Percentiles rank a stretch among this genome's conserved stretches.
Conservation (phyloP, 345 rosid species). For the Kernera saxatilis region DNA sequence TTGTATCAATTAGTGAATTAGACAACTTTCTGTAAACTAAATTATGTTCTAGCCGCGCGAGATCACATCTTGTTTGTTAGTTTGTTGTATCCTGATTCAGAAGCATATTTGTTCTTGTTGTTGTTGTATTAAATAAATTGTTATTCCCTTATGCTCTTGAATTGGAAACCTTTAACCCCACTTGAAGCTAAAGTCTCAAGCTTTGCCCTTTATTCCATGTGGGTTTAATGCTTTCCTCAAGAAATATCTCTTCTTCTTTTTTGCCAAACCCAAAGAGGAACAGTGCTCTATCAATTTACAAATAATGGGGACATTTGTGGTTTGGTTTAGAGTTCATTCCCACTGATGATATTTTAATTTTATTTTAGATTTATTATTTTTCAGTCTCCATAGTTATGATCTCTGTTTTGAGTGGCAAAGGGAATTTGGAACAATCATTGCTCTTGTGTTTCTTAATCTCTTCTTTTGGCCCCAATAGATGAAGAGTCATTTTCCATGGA, state of each 20-base stretch:
- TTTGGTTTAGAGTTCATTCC: background rate
- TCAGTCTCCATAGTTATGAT: background rate
- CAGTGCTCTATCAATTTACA: background rate
- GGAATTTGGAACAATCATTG: slow-evolving; percentile 9
- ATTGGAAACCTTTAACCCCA: slow-evolving; percentile 20
- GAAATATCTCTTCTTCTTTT: background rate
- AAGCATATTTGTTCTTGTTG: background rate
- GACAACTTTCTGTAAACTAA: background rate
- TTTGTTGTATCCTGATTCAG: background rate
- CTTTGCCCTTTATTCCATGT: slow-evolving; percentile 21
- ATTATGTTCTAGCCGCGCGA: background rate
- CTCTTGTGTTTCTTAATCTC: slow-evolving; percentile 3
- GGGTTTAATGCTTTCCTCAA: slow-evolving; percentile 6
- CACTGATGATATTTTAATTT: background rate
- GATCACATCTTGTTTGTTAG: slow-evolving; percentile 8
- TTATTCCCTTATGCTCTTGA: background rate
- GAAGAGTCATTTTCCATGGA: slow-evolving; percentile 9
- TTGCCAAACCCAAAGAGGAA: slow-evolving; percentile 13
- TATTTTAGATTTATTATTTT: background rate
- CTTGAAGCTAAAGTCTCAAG: slow-evolving; percentile 20
- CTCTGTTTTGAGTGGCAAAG: background rate
- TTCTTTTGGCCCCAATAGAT: slow-evolving; percentile 9
- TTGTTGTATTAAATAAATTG: background rate
- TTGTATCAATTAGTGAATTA: background rate
- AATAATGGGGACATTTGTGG: background rate